These are phyloP conservation scores for Dictyostelium firmibasis DNA, from an alignment of 78 protist species.

Conservation along the genomic window DNA sequence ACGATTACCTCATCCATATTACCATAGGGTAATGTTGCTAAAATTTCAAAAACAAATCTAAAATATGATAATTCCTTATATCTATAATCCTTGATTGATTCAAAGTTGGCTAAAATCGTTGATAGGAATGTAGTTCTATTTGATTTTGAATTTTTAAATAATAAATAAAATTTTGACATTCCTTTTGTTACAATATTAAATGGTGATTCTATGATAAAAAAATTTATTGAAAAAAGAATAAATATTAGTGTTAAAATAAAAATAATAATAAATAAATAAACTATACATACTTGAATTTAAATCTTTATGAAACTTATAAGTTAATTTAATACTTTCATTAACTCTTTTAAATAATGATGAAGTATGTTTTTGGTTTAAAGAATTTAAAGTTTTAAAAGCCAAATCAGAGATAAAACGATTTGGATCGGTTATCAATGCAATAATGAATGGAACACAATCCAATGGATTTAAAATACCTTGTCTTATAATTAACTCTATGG, in stretches of 20 bases:
- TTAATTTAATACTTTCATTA: constrained; percentile 30
- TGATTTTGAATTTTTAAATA: constrained; percentile 32
- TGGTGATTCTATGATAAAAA: constrained; percentile 24
- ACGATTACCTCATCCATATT: constrained; percentile 68
- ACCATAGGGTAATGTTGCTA: constrained; percentile 48
- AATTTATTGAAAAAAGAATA: no score
- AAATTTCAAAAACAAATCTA: constrained; percentile 40
- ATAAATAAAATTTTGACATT: constrained; percentile 53
- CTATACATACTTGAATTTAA: constrained; percentile 45
- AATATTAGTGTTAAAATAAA: no score
- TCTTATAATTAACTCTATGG: constrained; percentile 33
- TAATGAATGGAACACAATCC: constrained; percentile 43
- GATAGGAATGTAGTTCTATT: constrained; percentile 32
- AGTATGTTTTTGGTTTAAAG: constrained; percentile 38
- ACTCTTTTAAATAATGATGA: constrained; percentile 53
- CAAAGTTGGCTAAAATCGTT: constrained; percentile 26
- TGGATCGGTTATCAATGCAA: constrained; percentile 42
- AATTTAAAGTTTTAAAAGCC: background rate
- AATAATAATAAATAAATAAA: background rate
- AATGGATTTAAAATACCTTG: constrained; percentile 73
- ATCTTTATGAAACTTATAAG: constrained; percentile 34
- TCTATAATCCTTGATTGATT: background rate
- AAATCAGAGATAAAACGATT: constrained; percentile 12
- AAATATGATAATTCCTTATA: constrained; percentile 29
- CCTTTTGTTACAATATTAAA: constrained; percentile 39